These are phyloP conservation scores for Strigomonas galati DNA, from an alignment of 208 protist species.

Conservation along the genomic window DNA sequence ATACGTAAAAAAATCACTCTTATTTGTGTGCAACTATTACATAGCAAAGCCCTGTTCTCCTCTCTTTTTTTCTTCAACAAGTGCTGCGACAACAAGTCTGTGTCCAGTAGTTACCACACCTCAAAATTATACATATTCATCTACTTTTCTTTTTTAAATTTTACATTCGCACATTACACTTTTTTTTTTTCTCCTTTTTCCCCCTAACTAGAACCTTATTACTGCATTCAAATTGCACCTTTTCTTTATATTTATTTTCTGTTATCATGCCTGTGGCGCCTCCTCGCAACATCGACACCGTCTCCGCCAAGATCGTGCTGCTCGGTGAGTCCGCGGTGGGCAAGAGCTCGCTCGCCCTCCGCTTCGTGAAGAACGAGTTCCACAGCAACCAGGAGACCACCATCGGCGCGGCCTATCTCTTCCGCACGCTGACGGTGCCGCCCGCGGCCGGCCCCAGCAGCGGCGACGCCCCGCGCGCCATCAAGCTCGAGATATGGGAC, in stretches of 20 bases:
- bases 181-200: background rate
- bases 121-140: background rate
- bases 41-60: constrained; percentile 5
- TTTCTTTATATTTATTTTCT: constrained; percentile 11
- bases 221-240: background rate
- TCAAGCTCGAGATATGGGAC: constrained; percentile 92
- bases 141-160: constrained; percentile 7
- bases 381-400: constrained; percentile 79
- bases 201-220: background rate
- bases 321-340: constrained; percentile 87
- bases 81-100: background rate
- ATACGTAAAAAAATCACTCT: too few relatives aligned
- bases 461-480: constrained; percentile 23
- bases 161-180: constrained; percentile 7
- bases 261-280: constrained; percentile 8
- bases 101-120: background rate
- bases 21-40: too few relatives aligned
- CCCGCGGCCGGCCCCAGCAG: constrained; percentile 11
- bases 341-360: constrained; percentile 85
- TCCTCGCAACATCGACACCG: constrained; percentile 22
- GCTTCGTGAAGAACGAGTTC: constrained; percentile 88
- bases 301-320: constrained; percentile 84
- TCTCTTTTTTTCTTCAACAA: constrained; percentile 9
- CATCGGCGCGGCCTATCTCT: constrained; percentile 87
- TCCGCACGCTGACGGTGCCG: constrained; percentile 66